Evolutionary conservation across 768 basidiomycete genomes (phyloP).

Genomic region (Amanita jacksonii): DNA sequence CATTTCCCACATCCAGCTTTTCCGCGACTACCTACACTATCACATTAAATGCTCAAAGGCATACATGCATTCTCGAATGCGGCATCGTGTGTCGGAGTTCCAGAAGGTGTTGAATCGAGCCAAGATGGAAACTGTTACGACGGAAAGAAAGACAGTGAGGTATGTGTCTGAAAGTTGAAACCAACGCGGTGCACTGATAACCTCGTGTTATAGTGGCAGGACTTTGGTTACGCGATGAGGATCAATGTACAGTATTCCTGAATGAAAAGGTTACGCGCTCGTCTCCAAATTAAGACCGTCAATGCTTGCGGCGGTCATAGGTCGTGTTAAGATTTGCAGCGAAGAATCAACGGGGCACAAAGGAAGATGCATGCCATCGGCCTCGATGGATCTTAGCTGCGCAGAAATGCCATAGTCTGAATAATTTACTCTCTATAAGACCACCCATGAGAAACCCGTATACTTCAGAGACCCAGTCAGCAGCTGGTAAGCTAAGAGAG

Average conservation of each 20-base stretch:
- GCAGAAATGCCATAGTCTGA: no score
- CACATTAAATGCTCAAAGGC: slow-evolving; percentile 99
- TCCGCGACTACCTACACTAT: slow-evolving; percentile 99
- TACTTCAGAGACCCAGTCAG: no score
- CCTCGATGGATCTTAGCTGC: no score
- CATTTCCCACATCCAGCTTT: slow-evolving; percentile 92
- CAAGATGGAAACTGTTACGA: slow-evolving; percentile 79
- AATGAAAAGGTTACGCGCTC: neutral
- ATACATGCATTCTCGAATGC: slow-evolving; percentile 98
- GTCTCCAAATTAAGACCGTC: no score
- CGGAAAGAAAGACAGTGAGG: slow-evolving; percentile 89
- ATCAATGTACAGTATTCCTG: neutral
- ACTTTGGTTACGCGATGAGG: slow-evolving; percentile 46
- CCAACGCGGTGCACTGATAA: slow-evolving; percentile 5
- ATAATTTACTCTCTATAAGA: no score
- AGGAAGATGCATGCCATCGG: no score
- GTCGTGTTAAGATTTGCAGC: no score
- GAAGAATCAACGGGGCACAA: no score
- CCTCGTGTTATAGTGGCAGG: slow-evolving; percentile 33
- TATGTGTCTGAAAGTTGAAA: slow-evolving; percentile 25
- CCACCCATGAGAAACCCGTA: no score
- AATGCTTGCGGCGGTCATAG: no score
- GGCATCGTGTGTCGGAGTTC: slow-evolving; percentile 89
- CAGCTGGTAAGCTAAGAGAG: no score
- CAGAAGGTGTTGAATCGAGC: slow-evolving; percentile 93